Evolutionary conservation across 495 filamentous ascomycete genomes (phyloP).

Genomic region (Aspergillus nidulans): DNA sequence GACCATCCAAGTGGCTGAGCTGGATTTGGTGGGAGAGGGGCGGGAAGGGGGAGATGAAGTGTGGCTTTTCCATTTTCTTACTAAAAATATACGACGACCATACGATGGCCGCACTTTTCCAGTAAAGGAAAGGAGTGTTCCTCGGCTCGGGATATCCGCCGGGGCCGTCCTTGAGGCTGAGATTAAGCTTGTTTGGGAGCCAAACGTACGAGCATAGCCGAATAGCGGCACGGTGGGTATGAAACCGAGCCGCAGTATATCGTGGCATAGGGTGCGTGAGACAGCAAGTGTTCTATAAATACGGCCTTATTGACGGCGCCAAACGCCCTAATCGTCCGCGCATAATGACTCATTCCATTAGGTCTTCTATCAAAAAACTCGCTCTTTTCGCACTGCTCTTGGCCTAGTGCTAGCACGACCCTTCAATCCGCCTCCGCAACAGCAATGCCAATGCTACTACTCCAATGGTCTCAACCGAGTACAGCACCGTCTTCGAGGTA

Average conservation of each 20-base stretch:
- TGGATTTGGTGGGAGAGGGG: not conserved
- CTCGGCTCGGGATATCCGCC: too few species aligned
- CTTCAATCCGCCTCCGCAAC: not conserved
- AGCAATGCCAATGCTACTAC: not conserved
- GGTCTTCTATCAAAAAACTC: not conserved
- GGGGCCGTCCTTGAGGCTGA: too few species aligned
- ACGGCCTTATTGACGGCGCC: not conserved
- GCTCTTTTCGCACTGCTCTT: not conserved
- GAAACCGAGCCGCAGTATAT: too few species aligned
- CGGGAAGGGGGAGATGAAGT: not conserved
- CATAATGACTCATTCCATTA: not conserved
- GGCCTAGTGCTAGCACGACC: not conserved
- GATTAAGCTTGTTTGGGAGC: too few species aligned
- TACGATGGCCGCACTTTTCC: not conserved
- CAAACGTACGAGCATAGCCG: too few species aligned
- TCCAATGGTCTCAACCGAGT: not conserved
- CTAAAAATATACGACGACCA: not conserved
- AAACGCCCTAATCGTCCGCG: not conserved
- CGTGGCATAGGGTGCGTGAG: too few species aligned
- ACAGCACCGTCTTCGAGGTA: constrained; percentile 3
- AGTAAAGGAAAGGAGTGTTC: not conserved
- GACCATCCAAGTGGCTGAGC: not conserved
- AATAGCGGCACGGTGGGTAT: too few species aligned
- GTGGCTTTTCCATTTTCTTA: not conserved
- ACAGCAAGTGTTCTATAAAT: not conserved